Conservation (phyloP, 129 eudicot species). For the Helichrysum umbraculigerum region DNA sequence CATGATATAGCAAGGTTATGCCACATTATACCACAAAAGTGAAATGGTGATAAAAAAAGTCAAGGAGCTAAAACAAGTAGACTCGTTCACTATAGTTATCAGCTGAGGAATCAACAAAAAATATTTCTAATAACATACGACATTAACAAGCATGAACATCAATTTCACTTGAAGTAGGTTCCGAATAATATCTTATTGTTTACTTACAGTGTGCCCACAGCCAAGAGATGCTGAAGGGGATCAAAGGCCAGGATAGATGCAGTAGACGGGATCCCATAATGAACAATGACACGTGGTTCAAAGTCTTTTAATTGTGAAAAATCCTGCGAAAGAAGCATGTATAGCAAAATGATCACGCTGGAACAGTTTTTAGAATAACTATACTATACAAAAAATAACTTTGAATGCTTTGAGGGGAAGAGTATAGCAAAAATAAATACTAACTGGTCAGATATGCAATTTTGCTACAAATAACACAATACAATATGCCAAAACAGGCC, state of each 20-base stretch:
- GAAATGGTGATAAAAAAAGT: not conserved
- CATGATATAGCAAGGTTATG: not conserved
- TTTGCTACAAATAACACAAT: constrained; percentile 21
- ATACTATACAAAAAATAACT: constrained; percentile 4
- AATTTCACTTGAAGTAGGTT: constrained; percentile 12
- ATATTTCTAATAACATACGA: too few relatives aligned
- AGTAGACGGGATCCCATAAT: constrained; percentile 92
- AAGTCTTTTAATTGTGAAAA: constrained; percentile 29
- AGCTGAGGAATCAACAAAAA: too few relatives aligned
- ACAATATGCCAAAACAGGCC: not conserved
- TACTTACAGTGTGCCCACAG: constrained; percentile 86
- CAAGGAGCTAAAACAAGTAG: not conserved
- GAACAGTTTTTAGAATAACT: constrained; percentile 3
- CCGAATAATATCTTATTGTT: constrained; percentile 16
- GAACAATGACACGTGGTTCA: constrained; percentile 60
- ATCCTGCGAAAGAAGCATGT: constrained; percentile 32
- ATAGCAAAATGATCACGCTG: not conserved
- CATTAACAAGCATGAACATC: not conserved
- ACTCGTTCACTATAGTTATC: too few relatives aligned
- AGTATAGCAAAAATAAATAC: constrained; percentile 13
- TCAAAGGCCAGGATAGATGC: constrained; percentile 84
- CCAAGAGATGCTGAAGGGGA: constrained; percentile 72
- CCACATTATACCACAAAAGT: constrained; percentile 10
- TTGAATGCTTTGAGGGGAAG: not conserved
- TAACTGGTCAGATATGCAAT: not conserved